Evolutionary conservation across 1,284 basidiomycete species (phyloP), one percentile per base, ranked within the genome.

Genomic region (Ustilago tritici): DNA sequence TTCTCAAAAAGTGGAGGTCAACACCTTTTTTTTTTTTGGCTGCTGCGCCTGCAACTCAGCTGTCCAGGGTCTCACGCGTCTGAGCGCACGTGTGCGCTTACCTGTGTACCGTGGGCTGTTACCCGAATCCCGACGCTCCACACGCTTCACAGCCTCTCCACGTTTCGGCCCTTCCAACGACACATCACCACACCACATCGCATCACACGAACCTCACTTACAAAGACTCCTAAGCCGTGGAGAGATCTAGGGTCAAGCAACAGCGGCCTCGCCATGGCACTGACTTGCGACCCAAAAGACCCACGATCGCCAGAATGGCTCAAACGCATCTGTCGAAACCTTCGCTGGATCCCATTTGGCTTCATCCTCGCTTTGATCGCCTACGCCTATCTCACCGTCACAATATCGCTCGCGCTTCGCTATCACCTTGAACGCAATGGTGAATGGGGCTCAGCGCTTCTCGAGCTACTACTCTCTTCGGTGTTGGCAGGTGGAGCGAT

Each of bases 211-310:
- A 36, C 31, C 4, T 52, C 47, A n/a, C 31, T 1, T 7, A 43
- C 11, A 19, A 28, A 23, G 17, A 19, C 49, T 28, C 28, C 49
- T 19, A 23, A 12, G 36, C 59, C 36, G 59, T 40, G 11, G 17
- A n/a, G 31, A 43, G 35, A 41, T 10, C 14, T 38, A n/a, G 19
- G 32, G 35, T 36, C 52, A 19, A 23, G 32, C 52, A 50, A 35
- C n/a, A 46, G n/a, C 32, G 46, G 35, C 40, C 38, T 9, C 56
- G 63, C 32, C n/a, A 74, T 78, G 70, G 41, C 56, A n/a, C 57
- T 77, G 41, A 77, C 63, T 47, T 78, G 76, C 71, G 71, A 78
- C 35, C 65, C 76, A 17, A 67, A 74, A n/a, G 54, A 70, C 34
- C 76, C 76, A 9, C 57, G 61, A 23, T 54, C 76, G 3, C 61